phyloP scores from a whole-genome alignment of 108 stramenopile genomes.

The Chaetoceros tenuissimus region DNA sequence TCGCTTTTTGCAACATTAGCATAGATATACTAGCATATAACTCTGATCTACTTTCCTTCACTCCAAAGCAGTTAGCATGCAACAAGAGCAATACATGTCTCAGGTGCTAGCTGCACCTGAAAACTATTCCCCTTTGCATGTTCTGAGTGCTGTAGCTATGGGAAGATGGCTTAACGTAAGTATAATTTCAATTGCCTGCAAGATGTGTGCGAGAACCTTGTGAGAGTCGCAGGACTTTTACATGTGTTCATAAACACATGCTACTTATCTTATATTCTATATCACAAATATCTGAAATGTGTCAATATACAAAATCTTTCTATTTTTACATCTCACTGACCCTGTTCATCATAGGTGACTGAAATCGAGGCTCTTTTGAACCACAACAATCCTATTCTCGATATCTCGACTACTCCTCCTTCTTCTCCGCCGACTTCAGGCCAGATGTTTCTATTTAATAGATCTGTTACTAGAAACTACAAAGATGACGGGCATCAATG shows the following conservation, averaged over 20 bases:
- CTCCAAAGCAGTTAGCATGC: neutral
- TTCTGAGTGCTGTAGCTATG: neutral
- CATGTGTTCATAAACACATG: too few species aligned
- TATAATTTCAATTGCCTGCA: too few species aligned
- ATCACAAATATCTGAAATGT: too few species aligned
- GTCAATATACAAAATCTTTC: too few species aligned
- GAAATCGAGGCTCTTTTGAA: slow-evolving; percentile 12
- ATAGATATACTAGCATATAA: too few species aligned
- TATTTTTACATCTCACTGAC: too few species aligned
- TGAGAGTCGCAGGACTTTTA: too few species aligned
- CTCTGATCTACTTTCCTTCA: too few species aligned
- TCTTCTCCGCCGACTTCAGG: slow-evolving; percentile 14
- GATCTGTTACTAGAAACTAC: slow-evolving; percentile 13
- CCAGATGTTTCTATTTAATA: slow-evolving; percentile 15
- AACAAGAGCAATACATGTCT: neutral
- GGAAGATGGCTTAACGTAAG: neutral
- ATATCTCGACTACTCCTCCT: slow-evolving; percentile 4
- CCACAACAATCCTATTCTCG: neutral
- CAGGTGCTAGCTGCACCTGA: neutral
- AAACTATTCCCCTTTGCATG: neutral
- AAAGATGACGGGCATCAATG: slow-evolving; percentile 17
- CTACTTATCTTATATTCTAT: too few species aligned
- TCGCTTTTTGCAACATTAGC: too few species aligned
- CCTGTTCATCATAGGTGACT: slow-evolving; percentile 3
- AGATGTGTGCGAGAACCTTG: too few species aligned